These are phyloP conservation scores for Candida dubliniensis DNA, from an alignment of 1,139 yeast genomes.

Conservation along the genomic window DNA sequence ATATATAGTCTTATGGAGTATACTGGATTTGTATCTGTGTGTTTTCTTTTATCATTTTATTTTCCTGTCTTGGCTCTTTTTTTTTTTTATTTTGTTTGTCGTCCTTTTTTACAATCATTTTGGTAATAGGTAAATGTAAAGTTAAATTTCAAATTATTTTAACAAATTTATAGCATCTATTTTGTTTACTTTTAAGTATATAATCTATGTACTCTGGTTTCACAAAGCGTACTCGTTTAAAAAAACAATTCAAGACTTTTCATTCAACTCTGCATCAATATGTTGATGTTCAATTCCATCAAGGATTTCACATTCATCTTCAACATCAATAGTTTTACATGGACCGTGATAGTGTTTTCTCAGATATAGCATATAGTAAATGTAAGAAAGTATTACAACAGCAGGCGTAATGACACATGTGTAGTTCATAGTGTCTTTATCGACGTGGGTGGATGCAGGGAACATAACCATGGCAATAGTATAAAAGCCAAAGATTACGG, in stretches of 20 bases:
- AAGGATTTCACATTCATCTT: conserved; percentile 1
- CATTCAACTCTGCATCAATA: conserved; percentile 1
- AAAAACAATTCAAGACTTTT: background rate
- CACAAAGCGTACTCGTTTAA: background rate
- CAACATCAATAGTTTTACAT: conserved; percentile 29
- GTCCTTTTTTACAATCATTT: too few relatives aligned
- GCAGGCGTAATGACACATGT: conserved; percentile 35
- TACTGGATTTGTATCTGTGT: too few relatives aligned
- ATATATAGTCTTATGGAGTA: too few relatives aligned
- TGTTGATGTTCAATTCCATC: conserved; percentile 6
- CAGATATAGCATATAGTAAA: conserved; percentile 30
- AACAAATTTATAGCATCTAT: background rate
- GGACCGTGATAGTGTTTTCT: conserved; percentile 28
- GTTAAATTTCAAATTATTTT: too few relatives aligned
- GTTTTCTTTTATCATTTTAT: too few relatives aligned
- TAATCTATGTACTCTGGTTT: too few relatives aligned
- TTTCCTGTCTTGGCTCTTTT: too few relatives aligned
- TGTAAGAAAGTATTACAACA: conserved; percentile 29
- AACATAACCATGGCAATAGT: conserved; percentile 41
- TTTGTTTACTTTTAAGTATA: background rate
- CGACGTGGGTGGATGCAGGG: conserved; percentile 29
- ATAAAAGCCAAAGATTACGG: conserved; percentile 28
- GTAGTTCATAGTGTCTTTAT: conserved; percentile 35
- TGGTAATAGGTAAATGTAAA: too few relatives aligned
- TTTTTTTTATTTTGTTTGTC: too few relatives aligned